These are phyloP conservation scores for Colletotrichum kahawae DNA, from an alignment of 2,329 filamentous ascomycete genomes.

Conservation along the genomic window DNA sequence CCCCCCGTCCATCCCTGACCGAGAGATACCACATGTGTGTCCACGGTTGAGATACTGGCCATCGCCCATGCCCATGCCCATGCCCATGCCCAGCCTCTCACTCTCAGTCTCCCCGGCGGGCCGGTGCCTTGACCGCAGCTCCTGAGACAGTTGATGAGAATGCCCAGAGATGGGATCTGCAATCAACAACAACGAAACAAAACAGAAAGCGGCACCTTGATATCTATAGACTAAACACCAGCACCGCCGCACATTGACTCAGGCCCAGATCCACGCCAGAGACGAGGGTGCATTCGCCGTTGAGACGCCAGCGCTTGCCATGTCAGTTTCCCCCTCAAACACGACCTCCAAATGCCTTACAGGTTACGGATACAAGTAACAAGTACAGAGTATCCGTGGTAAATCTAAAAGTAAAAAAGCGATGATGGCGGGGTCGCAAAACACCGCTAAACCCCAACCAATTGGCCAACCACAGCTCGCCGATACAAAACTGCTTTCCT, in stretches of 20 bases:
- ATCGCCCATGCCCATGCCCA: neutral
- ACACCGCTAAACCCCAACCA: slow-evolving; percentile 15
- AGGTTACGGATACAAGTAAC: neutral
- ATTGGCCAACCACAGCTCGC: slow-evolving; percentile 36
- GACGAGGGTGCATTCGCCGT: neutral
- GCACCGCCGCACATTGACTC: neutral
- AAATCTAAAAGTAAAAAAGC: neutral
- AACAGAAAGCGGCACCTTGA: neutral
- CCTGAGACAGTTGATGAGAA: slow-evolving; percentile 15
- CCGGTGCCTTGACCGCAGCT: slow-evolving; percentile 9
- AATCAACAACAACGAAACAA: slow-evolving; percentile 8
- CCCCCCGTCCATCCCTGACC: slow-evolving; percentile 6
- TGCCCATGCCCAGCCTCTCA: neutral
- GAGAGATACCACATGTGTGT: slow-evolving; percentile 1
- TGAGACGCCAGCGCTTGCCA: neutral
- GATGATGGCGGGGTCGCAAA: slow-evolving; percentile 6
- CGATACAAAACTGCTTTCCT: slow-evolving; percentile 28
- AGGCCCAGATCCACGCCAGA: neutral
- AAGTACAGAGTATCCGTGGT: neutral
- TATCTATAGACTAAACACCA: slow-evolving; percentile 8
- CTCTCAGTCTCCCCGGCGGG: neutral
- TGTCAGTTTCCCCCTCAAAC: neutral
- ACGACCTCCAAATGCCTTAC: neutral
- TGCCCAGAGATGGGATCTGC: slow-evolving; percentile 17
- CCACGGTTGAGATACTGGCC: neutral